Evolutionary conservation across 352 stramenopile genomes (phyloP).

Genomic region (Hyaloperonospora arabidopsidis): DNA sequence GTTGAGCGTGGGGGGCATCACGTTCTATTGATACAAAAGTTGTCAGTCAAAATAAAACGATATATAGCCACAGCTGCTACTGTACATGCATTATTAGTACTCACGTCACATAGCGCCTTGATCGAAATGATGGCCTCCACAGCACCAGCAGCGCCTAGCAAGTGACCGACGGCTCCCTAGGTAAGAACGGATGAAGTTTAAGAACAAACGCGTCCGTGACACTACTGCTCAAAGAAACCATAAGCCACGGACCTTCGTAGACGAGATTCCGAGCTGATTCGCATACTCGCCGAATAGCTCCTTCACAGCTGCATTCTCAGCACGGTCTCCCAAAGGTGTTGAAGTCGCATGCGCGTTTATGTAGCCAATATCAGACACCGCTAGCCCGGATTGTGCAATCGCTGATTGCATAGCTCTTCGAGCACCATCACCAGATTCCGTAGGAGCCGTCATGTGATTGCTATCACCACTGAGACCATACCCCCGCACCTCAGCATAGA

Average conservation of each 20-base stretch:
- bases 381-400: constrained; percentile 66
- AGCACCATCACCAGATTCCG: constrained; percentile 61
- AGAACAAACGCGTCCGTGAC: not conserved
- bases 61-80: not conserved
- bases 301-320: constrained; percentile 90
- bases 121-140: constrained; percentile 95
- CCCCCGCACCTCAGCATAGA: constrained; percentile 92
- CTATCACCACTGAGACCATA: constrained; percentile 95
- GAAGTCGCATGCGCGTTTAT: constrained; percentile 98
- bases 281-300: constrained; percentile 65
- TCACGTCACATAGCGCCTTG: constrained; percentile 85
- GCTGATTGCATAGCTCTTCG: constrained; percentile 88
- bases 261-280: constrained; percentile 57
- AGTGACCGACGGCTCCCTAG: constrained; percentile 88
- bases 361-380: constrained; percentile 89
- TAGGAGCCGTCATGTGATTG: constrained; percentile 86
- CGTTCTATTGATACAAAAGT: constrained; percentile 35
- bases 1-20: constrained; percentile 93
- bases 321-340: constrained; percentile 94
- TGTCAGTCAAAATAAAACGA: constrained; percentile 1
- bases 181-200: not conserved
- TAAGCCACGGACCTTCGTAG: constrained; percentile 53
- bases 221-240: not conserved
- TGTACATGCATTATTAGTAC: constrained; percentile 4
- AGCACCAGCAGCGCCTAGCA: constrained; percentile 93